phyloP scores from a whole-genome alignment of 345 rosid genomes.

The Orychophragmus violaceus region DNA sequence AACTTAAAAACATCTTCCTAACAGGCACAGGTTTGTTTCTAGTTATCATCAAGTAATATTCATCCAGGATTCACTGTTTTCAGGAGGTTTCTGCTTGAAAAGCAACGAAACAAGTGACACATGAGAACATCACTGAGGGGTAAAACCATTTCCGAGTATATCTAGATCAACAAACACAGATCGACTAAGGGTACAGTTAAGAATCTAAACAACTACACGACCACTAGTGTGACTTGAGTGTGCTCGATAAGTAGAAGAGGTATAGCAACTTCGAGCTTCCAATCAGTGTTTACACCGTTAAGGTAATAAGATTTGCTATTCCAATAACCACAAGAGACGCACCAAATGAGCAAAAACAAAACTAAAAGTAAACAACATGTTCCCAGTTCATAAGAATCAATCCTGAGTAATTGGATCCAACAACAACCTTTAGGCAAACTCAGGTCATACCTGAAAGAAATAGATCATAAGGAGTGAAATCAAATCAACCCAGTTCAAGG shows the following conservation, averaged over 20 bases:
- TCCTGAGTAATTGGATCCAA: not conserved
- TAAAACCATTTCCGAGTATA: not conserved
- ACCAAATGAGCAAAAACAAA: not conserved
- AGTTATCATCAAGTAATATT: not conserved
- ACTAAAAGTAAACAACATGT: not conserved
- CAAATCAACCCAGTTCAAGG: not conserved
- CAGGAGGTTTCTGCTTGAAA: too few relatives aligned
- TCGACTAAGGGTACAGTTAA: not conserved
- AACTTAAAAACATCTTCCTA: not conserved
- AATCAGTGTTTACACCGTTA: not conserved
- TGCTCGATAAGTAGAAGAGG: not conserved
- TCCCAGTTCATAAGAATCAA: not conserved
- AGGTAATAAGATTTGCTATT: not conserved
- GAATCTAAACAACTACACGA: not conserved
- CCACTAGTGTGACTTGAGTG: not conserved
- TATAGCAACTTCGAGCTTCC: not conserved
- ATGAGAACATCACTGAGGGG: too few relatives aligned
- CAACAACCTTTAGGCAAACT: not conserved
- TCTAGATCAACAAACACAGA: not conserved
- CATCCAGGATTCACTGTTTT: not conserved
- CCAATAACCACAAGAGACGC: not conserved
- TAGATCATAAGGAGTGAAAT: not conserved
- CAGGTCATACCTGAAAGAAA: constrained; percentile 18
- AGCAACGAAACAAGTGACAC: too few relatives aligned
- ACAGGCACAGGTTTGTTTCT: not conserved